These are phyloP conservation scores for Holtermanniella nyarrowii DNA, from an alignment of 768 basidiomycete genomes.

Conservation along the genomic window DNA sequence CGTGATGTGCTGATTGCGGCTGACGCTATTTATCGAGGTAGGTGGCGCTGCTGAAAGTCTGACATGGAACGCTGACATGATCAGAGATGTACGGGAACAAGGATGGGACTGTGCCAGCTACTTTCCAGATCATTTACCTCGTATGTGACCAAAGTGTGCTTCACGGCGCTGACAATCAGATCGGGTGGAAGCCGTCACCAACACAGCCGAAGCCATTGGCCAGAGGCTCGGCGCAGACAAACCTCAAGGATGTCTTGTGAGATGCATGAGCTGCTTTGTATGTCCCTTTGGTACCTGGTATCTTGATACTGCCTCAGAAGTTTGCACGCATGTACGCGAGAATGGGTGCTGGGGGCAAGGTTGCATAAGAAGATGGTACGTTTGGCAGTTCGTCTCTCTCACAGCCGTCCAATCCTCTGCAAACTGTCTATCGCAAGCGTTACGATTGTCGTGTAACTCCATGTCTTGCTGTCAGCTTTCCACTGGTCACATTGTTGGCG, in stretches of 20 bases:
- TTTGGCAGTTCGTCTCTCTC: too few relatives aligned
- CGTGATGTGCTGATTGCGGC: slow-evolving; percentile 85
- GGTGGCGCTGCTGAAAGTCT: slow-evolving; percentile 2
- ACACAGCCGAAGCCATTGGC: slow-evolving; percentile 58
- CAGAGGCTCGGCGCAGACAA: slow-evolving; percentile 54
- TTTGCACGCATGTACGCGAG: too few relatives aligned
- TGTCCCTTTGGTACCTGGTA: too few relatives aligned
- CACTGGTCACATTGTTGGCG: too few relatives aligned
- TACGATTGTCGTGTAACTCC: too few relatives aligned
- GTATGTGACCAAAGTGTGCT: slow-evolving; percentile 44
- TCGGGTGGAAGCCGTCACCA: slow-evolving; percentile 71
- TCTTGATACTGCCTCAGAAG: too few relatives aligned
- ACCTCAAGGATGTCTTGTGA: slow-evolving; percentile 52
- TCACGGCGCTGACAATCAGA: slow-evolving; percentile 43
- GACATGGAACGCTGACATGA: not conserved
- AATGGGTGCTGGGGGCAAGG: too few relatives aligned
- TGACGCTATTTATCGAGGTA: slow-evolving; percentile 86
- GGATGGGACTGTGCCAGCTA: slow-evolving; percentile 79
- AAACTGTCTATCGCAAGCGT: too few relatives aligned
- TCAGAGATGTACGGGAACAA: slow-evolving; percentile 76
- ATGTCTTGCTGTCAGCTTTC: too few relatives aligned
- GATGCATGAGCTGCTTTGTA: too few relatives aligned
- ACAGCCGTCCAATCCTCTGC: too few relatives aligned
- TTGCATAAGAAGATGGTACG: too few relatives aligned
- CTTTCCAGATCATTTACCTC: slow-evolving; percentile 92